These are phyloP conservation scores for Claviceps sp. DNA, from an alignment of 2,329 filamentous ascomycete species.

Conservation along the genomic window DNA sequence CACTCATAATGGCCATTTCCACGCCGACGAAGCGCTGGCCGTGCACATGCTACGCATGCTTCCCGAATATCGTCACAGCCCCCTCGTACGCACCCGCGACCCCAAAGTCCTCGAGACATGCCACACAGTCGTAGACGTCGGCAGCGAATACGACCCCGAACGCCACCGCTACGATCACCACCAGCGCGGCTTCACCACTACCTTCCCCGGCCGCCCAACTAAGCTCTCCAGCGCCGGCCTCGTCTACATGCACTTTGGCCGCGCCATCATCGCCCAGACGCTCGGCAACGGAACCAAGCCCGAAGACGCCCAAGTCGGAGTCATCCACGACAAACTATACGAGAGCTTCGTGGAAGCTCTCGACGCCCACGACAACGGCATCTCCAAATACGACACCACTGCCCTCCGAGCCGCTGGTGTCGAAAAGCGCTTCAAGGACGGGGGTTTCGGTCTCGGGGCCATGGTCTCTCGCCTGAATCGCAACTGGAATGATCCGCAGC, in stretches of 20 bases:
- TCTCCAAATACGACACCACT: slow-evolving; percentile 65
- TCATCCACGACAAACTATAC: slow-evolving; percentile 84
- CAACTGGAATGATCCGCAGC: slow-evolving; percentile 57
- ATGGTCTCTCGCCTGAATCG: slow-evolving; percentile 71
- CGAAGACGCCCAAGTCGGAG: slow-evolving; percentile 51
- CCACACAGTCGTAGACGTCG: slow-evolving; percentile 96
- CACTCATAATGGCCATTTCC: slow-evolving; percentile 97
- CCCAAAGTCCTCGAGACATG: slow-evolving; percentile 63
- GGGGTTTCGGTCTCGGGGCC: slow-evolving; percentile 72
- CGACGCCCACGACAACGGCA: slow-evolving; percentile 95
- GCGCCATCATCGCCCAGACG: slow-evolving; percentile 56
- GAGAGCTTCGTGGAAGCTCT: slow-evolving; percentile 88
- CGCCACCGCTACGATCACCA: slow-evolving; percentile 88
- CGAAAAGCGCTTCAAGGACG: slow-evolving; percentile 70
- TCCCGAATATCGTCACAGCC: slow-evolving; percentile 60
- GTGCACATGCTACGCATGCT: slow-evolving; percentile 90
- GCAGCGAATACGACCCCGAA: slow-evolving; percentile 74
- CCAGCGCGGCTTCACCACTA: slow-evolving; percentile 78
- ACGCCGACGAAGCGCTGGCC: slow-evolving; percentile 93
- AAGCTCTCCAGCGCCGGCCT: slow-evolving; percentile 90
- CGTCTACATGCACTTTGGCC: slow-evolving; percentile 92
- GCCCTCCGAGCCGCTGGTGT: slow-evolving; percentile 57
- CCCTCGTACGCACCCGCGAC: slow-evolving; percentile 79
- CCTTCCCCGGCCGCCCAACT: slow-evolving; percentile 71
- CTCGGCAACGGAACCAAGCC: slow-evolving; percentile 15